Evolutionary conservation across 1,284 basidiomycete genomes (phyloP).

Genomic region (Trametes hirsuta): DNA sequence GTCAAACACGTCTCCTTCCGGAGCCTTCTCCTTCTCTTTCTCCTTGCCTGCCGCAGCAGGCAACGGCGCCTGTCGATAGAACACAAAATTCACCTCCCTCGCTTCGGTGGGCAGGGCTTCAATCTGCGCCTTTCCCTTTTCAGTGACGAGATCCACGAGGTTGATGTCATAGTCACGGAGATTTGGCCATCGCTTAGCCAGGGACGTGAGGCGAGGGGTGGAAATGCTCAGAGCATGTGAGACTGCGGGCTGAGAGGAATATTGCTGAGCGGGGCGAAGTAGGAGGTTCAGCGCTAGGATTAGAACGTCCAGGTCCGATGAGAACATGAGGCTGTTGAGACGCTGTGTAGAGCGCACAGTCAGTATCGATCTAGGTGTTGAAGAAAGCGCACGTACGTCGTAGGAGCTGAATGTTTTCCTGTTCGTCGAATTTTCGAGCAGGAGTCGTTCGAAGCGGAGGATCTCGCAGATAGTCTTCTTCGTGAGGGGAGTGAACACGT

Average conservation of each 20-base stretch:
- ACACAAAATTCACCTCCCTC: constrained; percentile 75
- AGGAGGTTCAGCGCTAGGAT: constrained; percentile 85
- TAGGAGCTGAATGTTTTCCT: constrained; percentile 97
- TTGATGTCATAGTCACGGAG: constrained; percentile 75
- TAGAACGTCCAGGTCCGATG: constrained; percentile 89
- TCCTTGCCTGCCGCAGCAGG: constrained; percentile 36
- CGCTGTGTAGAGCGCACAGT: constrained; percentile 54
- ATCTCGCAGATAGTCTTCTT: constrained; percentile 84
- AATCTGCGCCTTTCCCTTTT: constrained; percentile 53
- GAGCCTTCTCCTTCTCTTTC: constrained; percentile 43
- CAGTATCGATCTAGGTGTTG: constrained; percentile 16
- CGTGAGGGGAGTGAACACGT: constrained; percentile 76
- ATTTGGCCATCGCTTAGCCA: constrained; percentile 76
- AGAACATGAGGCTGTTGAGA: constrained; percentile 86
- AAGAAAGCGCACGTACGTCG: constrained; percentile 68
- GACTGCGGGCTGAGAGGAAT: constrained; percentile 82
- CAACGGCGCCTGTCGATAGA: constrained; percentile 61
- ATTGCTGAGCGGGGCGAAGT: constrained; percentile 93
- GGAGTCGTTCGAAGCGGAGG: constrained; percentile 84
- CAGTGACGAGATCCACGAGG: constrained; percentile 67
- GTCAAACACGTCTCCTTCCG: constrained; percentile 48
- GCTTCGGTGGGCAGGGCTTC: constrained; percentile 68
- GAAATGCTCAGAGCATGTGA: constrained; percentile 79
- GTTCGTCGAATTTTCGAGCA: constrained; percentile 98
- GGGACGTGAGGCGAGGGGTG: constrained; percentile 69